Base-by-base conservation (phyloP, 305 asterid species). In the Lippia alba region DNA sequence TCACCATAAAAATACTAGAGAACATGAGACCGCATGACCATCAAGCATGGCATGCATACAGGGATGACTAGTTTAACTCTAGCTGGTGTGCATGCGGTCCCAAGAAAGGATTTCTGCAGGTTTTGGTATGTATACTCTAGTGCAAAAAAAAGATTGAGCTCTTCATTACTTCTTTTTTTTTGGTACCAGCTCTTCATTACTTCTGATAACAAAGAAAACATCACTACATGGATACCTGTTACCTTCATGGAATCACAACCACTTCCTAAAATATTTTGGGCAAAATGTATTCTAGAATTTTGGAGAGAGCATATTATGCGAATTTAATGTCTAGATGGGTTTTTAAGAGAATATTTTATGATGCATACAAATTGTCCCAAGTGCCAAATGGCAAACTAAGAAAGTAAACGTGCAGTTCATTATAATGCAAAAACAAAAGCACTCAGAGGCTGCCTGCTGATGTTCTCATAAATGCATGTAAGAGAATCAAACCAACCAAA, bases 1-100 rank as follows among this genome's bases (percentile, higher is more conserved):
- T 66, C 65, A 46, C 46, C 61, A 64, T 36, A 40, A 53, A 12
- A 69, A 61, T 41, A 62, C 53, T 24, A 65, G 32, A 61, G 45
- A 55, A 49, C 19, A 69, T 63, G 64, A 63, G 40, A 17, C 40
- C 53, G 61, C 58, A 70, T 32, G 46, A 61, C 51, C 64, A 75
- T 50, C 30, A 15, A 33, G 65, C 55, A 59, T 36, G 74, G 79
- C 51, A 64, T 17, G 24, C 55, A 5, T 9, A 14, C 59, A 49
- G 33, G 58, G 59, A 66, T 58, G 59, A 65, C 36, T 30, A 45
- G 61, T 53, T 30, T 32, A 67, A 48, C 55, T 67, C 49, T 73
- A n/a, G 57, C 58, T 18, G 7, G 49, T 41, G 59, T 32, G 46
- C 51, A 61, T 49, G 64, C 49, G 39, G 61, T 54, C 60, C 74